Evolutionary conservation across 805 yeast genomes (phyloP), one percentile per base, ranked within the genome.

Genomic region (Candida xyloterini): DNA sequence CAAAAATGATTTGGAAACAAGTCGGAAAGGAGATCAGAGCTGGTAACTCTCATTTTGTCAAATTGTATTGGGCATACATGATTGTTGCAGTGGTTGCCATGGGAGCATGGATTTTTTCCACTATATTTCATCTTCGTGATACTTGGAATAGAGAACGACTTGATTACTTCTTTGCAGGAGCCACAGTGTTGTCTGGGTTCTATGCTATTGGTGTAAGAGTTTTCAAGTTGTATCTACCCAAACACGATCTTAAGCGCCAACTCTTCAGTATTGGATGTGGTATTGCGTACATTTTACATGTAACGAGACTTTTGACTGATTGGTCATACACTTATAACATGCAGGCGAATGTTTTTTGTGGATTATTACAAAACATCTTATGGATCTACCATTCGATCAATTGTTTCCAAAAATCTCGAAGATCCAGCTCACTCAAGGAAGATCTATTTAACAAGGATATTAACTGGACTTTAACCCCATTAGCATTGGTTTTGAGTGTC

Each of bases 281-380:
- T 0, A 41, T 66, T 0, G 73, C 84, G 21, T 88, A 85, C 49
- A 15, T 68, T 1, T 65, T 68, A 11, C 99, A 91, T 60, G 67
- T 93, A 10, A 56, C 74, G 24, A 71, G 91, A 44, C 66, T 93
- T 24, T 65, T 74, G 10, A 58, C 74, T 9, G 83, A 82, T 50
- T 91, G 96, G 91, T 84, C 88, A 42, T 91, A 91, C 63, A 81
- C 95, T 2, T 93, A 93, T 60, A 91, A 91, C 64, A 91, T 93
- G 98, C 73, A 76, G 48, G 95, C 93, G 20, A 91, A 93, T 54
- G 80, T 93, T 2, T 60, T 73, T 0, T 74, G 88, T 36, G 99
- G 97, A 0, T 41, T 89, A 3, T 46, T 81, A 5, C 97, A 91
- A 53, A 84, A 89, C 58, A 45, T 73, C 2, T 55, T 71, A 24